Base-by-base conservation (phyloP, 495 filamentous ascomycete species). In the Hapsidospora chrysogenum region DNA sequence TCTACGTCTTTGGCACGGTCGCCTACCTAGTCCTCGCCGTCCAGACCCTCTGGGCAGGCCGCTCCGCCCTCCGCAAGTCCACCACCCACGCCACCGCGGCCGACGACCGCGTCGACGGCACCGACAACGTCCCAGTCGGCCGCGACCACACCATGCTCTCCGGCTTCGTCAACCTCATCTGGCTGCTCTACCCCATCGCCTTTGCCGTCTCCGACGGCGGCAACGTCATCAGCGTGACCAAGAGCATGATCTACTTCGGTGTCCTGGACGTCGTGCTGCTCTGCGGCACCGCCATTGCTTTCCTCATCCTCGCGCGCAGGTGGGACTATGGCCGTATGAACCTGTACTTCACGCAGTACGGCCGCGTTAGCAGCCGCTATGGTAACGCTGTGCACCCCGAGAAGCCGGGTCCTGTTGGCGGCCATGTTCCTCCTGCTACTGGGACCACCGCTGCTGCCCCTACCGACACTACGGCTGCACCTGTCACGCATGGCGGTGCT, bases 301-400 rank as follows among this genome's bases (percentile, higher is more conserved):
- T 55, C 45, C 31, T 64, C 27, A 37, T 54, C 44, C 44, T 63
- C 10, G 44, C 59, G 23, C 42, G 49, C 37, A 49, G 41, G 17
- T 69, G 64, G 64, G 64, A 69, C 36, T 66, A 61, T 39, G 41
- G 43, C 43, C 40, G 38, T 18, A 44, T 69, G 17, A 64, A 66
- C 47, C 42, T 69, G 19, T 50, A 59, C 34, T 69, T 69, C 40
- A 69, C 64, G n/a, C 63, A 63, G 45, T 66, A 66, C 42, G 64
- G 64, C 33, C 61, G 64, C 26, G 64, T 68, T n/a, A n/a, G n/a
- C n/a, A n/a, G n/a, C n/a, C n/a, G n/a, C n/a, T n/a, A n/a, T n/a
- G n/a, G n/a, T n/a, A n/a, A n/a, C n/a, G n/a, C n/a, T n/a, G n/a
- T n/a, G n/a, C n/a, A n/a, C n/a, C n/a, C n/a, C n/a, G n/a, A n/a